A percentile compares a stretch with the other conserved stretches of the same genome.
phyloP scores from a whole-genome alignment of 2,329 filamentous ascomycete genomes.

The Cytospora piceicola region DNA sequence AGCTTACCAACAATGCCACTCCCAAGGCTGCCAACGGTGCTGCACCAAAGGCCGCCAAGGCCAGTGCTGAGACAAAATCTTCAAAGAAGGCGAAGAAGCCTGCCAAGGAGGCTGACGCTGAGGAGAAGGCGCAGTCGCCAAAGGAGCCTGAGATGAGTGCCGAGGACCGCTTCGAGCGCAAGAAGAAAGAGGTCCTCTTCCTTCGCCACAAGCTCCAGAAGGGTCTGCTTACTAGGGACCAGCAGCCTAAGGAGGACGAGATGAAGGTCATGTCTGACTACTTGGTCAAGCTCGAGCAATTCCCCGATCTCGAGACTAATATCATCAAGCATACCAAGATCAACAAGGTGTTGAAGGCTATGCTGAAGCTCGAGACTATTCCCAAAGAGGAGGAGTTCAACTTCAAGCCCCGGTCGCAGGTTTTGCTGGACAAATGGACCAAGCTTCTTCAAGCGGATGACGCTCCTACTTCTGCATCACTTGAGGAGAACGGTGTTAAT shows the following conservation, averaged over 20 bases:
- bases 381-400: slow-evolving; percentile 86
- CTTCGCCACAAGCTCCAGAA: slow-evolving; percentile 94
- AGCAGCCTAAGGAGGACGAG: slow-evolving; percentile 82
- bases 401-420: slow-evolving; percentile 83
- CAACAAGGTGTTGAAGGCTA: slow-evolving; percentile 96
- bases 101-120: slow-evolving; percentile 56
- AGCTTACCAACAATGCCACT: slow-evolving; percentile 66
- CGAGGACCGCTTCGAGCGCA: slow-evolving; percentile 62
- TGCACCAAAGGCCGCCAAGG: slow-evolving; percentile 58
- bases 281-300: slow-evolving; percentile 78
- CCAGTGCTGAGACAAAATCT: slow-evolving; percentile 56
- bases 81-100: slow-evolving; percentile 57
- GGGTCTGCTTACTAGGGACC: slow-evolving; percentile 83
- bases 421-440: slow-evolving; percentile 87
- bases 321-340: slow-evolving; percentile 95
- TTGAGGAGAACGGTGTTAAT: slow-evolving; percentile 52
- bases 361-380: slow-evolving; percentile 84
- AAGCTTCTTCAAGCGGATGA: slow-evolving; percentile 68
- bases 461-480: slow-evolving; percentile 42
- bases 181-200: slow-evolving; percentile 83
- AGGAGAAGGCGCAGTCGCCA: slow-evolving; percentile 48
- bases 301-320: slow-evolving; percentile 78
- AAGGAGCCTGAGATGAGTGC: slow-evolving; percentile 63
- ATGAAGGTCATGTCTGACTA: slow-evolving; percentile 80
- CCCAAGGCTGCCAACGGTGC: slow-evolving; percentile 71